Evolutionary conservation across 257 asterid species (phyloP), one percentile per base, ranked within the genome.

Genomic region (Nemophila menziesii): DNA sequence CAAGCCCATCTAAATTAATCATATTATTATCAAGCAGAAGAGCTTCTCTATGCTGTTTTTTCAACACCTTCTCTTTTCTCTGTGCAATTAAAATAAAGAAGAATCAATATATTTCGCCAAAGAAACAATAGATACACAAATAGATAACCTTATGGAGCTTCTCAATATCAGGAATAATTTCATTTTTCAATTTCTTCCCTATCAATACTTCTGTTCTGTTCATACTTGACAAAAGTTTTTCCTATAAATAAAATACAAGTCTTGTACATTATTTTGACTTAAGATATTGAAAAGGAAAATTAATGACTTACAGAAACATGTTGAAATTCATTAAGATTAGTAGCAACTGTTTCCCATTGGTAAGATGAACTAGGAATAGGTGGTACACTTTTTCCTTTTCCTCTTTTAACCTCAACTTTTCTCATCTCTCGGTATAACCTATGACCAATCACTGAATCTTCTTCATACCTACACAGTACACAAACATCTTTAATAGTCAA

Each of bases 301-400:
- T 38, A 48, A 47, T 43, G 23, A 73, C 99, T 90, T 65, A 85
- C 99, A 54, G 92, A 74, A 69, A 90, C 96, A 65, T 61, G 69
- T 49, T 52, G 67, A 66, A 90, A 90, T 64, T 90, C 99, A 40
- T 90, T 94, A 33, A 90, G 75, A 65, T 77, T 90, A 44, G 93
- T 82, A 18, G 96, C 96, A 46, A 74, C 93, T 53, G 99, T 70
- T 65, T 82, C 96, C 99, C 94, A 90, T 48, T 77, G 86, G 67
- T 81, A 90, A 59, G 83, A 85, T 38, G 94, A 81, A 66, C 51
- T 67, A 21, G 92, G 77, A 70, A 90, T 79, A 8, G 82, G 82
- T 0, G 78, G 82, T 26, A 81, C 63, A 53, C 24, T 79, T 61
- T 57, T 77, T 49, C 99, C 99, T 70, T 81, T 90, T 22, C 83